Evolutionary conservation across 768 basidiomycete genomes (phyloP), one percentile per base, ranked within the genome.

Genomic region (Suillus subluteus): DNA sequence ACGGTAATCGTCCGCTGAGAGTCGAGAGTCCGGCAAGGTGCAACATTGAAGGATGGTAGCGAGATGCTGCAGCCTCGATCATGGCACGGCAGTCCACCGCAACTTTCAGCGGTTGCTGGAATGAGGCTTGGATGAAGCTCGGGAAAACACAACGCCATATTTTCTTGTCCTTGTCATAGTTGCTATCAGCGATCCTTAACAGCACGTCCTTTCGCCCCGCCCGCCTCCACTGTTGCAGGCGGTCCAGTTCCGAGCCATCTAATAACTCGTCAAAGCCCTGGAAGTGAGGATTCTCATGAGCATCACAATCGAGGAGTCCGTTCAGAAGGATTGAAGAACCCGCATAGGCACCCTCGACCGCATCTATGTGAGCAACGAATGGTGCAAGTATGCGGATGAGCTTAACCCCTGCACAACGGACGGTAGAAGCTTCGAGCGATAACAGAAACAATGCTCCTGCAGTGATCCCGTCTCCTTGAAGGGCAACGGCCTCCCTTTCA

Each of bases 131-230:
- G 65, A 93, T 81, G 71, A 94, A 84, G 13, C 81, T 74, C 4
- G 94, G 90, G 69, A 87, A 91, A 58, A 92, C 76, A 72, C 88
- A 88, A 64, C 87, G 82, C 94, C 94, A 95, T 23, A 95, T 79
- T 56, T 83, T 86, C 61, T 85, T 84, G 73, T 95, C 94, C 61
- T 85, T 82, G 46, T 87, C 84, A 54, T 88, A 82, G 7, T 80
- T 78, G 74, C 93, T 94, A 65, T 93, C 91, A 12, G 88, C 91
- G 62, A 95, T 85, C 26, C 86, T 84, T 15, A 94, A 78, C 15
- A 88, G 82, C 37, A 87, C 78, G 65, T 91, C 90, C 0, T 79
- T 75, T 56, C 82, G 83, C 32, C 80, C 80, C 8, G 85, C 85
- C 62, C 88, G 82, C 69, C 82, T 82, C 91, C 91, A 92, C 67